These are phyloP conservation scores for Moelleriella libera DNA, from an alignment of 2,329 filamentous ascomycete genomes.

Conservation along the genomic window DNA sequence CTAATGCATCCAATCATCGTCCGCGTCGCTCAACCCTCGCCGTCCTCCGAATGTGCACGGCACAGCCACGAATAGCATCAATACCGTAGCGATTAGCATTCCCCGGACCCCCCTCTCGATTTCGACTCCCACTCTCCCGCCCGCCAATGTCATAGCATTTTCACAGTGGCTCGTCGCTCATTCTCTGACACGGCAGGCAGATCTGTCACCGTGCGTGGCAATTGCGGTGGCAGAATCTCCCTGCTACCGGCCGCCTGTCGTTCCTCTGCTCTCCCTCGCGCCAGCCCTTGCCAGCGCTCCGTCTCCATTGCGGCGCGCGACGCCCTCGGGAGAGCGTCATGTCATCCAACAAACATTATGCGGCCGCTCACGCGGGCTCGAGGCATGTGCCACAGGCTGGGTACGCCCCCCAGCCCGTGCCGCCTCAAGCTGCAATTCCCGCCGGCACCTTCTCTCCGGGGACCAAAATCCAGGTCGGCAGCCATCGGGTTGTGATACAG, in stretches of 20 bases:
- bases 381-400: conserved; percentile 24
- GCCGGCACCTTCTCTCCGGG: conserved; percentile 82
- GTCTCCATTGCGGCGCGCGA: background rate
- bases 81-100: no score
- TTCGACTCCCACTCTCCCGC: no score
- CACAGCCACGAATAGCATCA: no score
- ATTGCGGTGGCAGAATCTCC: no score
- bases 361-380: conserved; percentile 12
- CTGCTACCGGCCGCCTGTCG: no score
- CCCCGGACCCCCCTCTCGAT: no score
- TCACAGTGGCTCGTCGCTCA: no score
- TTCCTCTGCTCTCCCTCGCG: background rate
- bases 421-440: conserved; percentile 28
- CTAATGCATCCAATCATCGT: background rate
- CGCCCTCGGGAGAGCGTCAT: conserved; percentile 9
- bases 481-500: conserved; percentile 84
- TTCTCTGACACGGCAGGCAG: no score
- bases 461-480: conserved; percentile 92
- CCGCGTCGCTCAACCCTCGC: background rate
- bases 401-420: conserved; percentile 23
- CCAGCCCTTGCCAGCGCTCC: background rate
- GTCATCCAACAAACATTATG: conserved; percentile 22
- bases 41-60: background rate
- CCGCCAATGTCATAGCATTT: no score
- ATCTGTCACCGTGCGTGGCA: no score